Evolutionary conservation across 495 filamentous ascomycete genomes (phyloP), one percentile per base, ranked within the genome.

Genomic region (Penicillium lividum): DNA sequence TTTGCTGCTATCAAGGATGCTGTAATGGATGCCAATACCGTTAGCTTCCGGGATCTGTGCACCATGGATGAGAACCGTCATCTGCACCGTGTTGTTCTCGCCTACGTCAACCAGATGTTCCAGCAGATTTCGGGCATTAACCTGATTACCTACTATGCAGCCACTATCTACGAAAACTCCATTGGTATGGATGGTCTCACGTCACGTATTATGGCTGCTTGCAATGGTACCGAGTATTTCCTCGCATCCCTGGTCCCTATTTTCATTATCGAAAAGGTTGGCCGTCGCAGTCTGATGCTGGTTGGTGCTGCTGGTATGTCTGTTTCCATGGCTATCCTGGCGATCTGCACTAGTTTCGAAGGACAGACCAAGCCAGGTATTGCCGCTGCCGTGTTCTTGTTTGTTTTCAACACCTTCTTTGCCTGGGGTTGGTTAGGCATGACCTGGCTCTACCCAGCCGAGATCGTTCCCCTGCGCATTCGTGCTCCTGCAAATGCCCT

Each of bases 41-140:
- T 84, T 42, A 79, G 76, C 15, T 89, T 89, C 69, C 64, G 68
- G 29, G 89, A 92, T 59, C 77, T 87, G 27, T 88, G 92, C 70
- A 88, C 83, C 43, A 87, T 87, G 80, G 84, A 81, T 57, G 83
- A 86, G 58, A 81, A 91, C 64, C 82, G 89, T 27, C 86, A 91
- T 67, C 82, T 93, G 57, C 89, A 92, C 68, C 84, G 90, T 33
- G 83, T 82, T 4, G 66, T 86, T 13, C 77, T 91, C 42, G 89
- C 82, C 48, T 89, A 89, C 67, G 82, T 89, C 66, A 90, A 89
- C 67, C 88, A 91, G 64, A 82, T 89, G 77, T 90, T 90, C 73
- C 88, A 91, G 61, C 88, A 92, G 58, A 85, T 90, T 30, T 81
- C 78, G 4, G 90, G 90, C 18, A 90, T 91, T 63, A 91, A 91